These are phyloP conservation scores for Leonotis leonurus DNA, from an alignment of 257 asterid species.

Conservation along the genomic window DNA sequence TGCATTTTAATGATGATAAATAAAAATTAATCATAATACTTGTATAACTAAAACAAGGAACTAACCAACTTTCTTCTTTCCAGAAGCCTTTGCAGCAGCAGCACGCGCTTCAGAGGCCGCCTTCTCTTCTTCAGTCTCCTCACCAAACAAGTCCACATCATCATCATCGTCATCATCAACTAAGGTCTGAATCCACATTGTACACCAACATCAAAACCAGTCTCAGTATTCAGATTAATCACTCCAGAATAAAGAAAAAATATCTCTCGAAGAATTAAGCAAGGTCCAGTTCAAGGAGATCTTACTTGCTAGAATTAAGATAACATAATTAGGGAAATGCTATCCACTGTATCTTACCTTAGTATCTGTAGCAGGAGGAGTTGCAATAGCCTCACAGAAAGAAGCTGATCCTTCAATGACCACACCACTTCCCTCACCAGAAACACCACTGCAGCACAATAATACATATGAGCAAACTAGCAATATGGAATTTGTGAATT, in stretches of 20 bases:
- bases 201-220: not conserved
- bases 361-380: slow-evolving; percentile 52
- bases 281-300: not conserved
- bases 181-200: slow-evolving; percentile 23
- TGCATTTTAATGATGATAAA: not conserved
- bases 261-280: not conserved
- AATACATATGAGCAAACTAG: not conserved
- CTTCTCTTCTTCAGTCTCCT: slow-evolving; percentile 97
- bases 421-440: slow-evolving; percentile 66
- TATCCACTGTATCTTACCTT: slow-evolving; percentile 29
- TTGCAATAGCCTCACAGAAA: slow-evolving; percentile 36
- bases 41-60: not conserved
- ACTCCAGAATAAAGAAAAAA: not conserved
- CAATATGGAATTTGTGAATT: not conserved
- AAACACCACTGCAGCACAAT: slow-evolving; percentile 51
- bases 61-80: slow-evolving; percentile 89
- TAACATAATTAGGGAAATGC: not conserved
- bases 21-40: not conserved
- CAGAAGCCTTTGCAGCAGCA: slow-evolving; percentile 77
- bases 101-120: slow-evolving; percentile 88
- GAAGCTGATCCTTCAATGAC: slow-evolving; percentile 47
- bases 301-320: not conserved
- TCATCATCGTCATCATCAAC: slow-evolving; percentile 66
- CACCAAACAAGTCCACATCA: slow-evolving; percentile 88
- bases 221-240: not conserved